A percentile compares a stretch with the other conserved stretches of the same genome.
Conservation (phyloP, 345 rosid species). For the Litchi chinensis region DNA sequence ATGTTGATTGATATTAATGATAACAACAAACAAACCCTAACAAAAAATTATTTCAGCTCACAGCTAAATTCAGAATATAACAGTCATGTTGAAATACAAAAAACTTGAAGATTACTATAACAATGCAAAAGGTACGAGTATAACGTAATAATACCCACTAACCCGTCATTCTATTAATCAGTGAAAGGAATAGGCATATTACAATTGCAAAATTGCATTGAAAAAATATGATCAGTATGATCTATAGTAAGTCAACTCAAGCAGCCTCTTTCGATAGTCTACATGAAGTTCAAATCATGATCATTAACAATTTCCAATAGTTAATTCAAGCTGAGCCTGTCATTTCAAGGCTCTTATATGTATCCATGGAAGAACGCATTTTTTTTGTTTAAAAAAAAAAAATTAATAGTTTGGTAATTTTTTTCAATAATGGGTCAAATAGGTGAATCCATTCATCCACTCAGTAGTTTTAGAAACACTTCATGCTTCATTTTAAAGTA, state of each 20-base stretch:
- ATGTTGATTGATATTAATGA: too few species aligned
- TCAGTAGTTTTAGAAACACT: neutral
- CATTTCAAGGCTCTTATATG: constrained; percentile 4
- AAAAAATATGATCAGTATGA: too few species aligned
- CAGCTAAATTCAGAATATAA: constrained; percentile 7
- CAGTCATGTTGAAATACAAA: neutral
- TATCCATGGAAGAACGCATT: neutral
- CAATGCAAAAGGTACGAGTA: too few species aligned
- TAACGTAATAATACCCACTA: too few species aligned
- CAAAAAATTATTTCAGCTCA: neutral
- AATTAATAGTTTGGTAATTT: neutral
- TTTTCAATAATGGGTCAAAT: too few species aligned
- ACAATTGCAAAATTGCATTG: too few species aligned
- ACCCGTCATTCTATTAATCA: too few species aligned
- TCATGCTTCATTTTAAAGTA: neutral
- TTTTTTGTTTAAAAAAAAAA: neutral
- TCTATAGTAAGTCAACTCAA: neutral
- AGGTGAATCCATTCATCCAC: neutral
- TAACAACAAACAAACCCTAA: too few species aligned
- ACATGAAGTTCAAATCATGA: neutral
- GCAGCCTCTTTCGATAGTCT: neutral
- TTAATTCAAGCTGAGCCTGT: neutral
- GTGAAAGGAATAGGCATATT: too few species aligned
- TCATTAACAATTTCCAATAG: neutral
- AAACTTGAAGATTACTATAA: neutral